phyloP scores from a whole-genome alignment of 164 flowering plant species.

The Magnolia kwangsiensis region DNA sequence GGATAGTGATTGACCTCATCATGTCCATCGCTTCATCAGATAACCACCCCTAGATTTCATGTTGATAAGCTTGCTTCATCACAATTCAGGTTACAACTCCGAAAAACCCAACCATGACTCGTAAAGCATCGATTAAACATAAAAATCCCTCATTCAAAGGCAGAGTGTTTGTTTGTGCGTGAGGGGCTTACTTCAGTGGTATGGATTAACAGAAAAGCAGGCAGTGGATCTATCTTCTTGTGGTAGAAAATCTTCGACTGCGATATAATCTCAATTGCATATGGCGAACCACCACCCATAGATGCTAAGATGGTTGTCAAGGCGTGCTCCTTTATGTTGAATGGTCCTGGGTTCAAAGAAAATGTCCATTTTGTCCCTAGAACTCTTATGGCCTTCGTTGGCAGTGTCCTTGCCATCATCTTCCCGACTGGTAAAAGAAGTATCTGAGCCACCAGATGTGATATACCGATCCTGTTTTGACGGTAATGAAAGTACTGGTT shows the following conservation, averaged over 20 bases:
- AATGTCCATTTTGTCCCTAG: constrained; percentile 9
- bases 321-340: constrained; percentile 5
- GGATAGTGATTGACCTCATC: too few species aligned
- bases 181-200: background rate
- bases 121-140: too few species aligned
- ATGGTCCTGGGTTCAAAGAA: constrained; percentile 10
- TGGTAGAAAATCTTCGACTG: background rate
- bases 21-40: too few species aligned
- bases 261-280: background rate
- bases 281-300: background rate
- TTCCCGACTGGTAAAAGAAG: constrained; percentile 7
- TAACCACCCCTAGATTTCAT: too few species aligned
- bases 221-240: background rate
- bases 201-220: background rate
- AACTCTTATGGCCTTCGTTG: background rate
- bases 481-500: constrained; percentile 12
- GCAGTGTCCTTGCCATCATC: constrained; percentile 9
- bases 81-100: too few species aligned
- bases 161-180: too few species aligned
- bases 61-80: too few species aligned
- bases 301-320: constrained; percentile 2
- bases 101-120: too few species aligned
- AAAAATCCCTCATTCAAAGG: too few species aligned
- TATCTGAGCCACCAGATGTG: constrained; percentile 1
- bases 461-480: background rate